Base-by-base conservation (phyloP, 2,329 filamentous ascomycete species). In the Claviceps arundinis region DNA sequence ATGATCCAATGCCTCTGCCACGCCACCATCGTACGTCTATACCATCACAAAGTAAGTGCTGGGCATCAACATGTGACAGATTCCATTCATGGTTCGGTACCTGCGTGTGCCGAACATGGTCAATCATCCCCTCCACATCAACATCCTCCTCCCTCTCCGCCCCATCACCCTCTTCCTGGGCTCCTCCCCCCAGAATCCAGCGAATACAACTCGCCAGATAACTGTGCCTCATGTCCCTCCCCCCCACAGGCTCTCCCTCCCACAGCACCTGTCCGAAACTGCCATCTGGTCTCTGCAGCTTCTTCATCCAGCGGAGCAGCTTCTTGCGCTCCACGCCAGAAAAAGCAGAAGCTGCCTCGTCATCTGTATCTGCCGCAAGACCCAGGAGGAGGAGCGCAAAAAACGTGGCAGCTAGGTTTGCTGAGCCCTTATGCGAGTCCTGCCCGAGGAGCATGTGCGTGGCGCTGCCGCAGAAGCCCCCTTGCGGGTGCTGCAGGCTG, bases 381-480 rank as follows among this genome's bases (percentile, higher is more conserved):
- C 85, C 76, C 26, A 98, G 71, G 8, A 85, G 75, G 24, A 88
- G 73, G 44, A 98, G 74, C 0, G 91, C 90, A 68, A 97, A 96
- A 65, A 86, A 91, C 0, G 90, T 96, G 1, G 89, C 88, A 0
- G 90, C 85, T 16, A 97, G 70, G 66, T 91, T 95, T 0, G 90
- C 75, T 5, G 68, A 65, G 13, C 69, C 69, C 58, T 57, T 70
- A 59, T 48, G 73, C 67, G 60, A 82, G 68, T 63, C 78, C 62
- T 62, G 60, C 1, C 59, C 64, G 0, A 51, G 45, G 9, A 62
- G 54, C 2, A 58, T 54, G 75, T 94, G 65, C 68, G 77, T 87
- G 1, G 90, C 85, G 56, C 87, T 89, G 42, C 89, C 90, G 57
- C 87, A 84, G 69, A 98, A 97, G 16, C 93, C 93, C 30, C 93